Evolutionary conservation across 169 alveolate species (phyloP), one percentile per base, ranked within the genome.

Genomic region (Amoebophrya sp.): DNA sequence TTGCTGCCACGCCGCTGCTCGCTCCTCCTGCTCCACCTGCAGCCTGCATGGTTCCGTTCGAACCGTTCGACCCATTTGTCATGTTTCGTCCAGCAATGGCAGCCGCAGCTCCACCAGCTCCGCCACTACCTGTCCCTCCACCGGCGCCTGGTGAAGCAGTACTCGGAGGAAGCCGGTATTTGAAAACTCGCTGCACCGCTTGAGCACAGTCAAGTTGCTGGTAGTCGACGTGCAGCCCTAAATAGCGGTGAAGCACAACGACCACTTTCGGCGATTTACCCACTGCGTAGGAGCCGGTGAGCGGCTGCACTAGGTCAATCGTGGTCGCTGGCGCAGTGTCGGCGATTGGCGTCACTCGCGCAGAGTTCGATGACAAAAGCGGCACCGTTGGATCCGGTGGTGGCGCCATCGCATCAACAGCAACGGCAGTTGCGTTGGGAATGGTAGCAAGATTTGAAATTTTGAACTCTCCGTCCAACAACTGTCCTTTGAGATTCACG

Each of bases 211-310:
- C 83, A 10, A 65, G 83, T 26, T 12, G 2, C 26, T 65, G 83
- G 83, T 65, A 65, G 83, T 65, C 83, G 10, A 18, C 83, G 83
- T 65, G 83, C n/a, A 26, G 12, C 3, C 83, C 83, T 36, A 26
- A 10, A 36, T 65, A 65, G 83, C n/a, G 39, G 83, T 65, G 26
- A 29, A 65, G 83, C 38, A 65, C n/a, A 36, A 65, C 18, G 39
- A 65, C n/a, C 83, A 65, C 3, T 26, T 65, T 65, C 26, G 83
- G 83, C 2, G 2, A 0, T 6, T 1, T 18, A 6, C 83, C 83
- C 36, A 65, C 83, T 10, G 83, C 83, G 83, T 65, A 65, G 83
- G 83, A 12, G 39, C 83, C 83, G 36, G 83, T 65, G 33, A 65
- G n/a, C 26, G 83, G 83, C 26, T 65, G 83, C 83, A 18, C 2